phyloP scores from a whole-genome alignment of 1,139 yeast species.

The Petasospora rhodanensis region DNA sequence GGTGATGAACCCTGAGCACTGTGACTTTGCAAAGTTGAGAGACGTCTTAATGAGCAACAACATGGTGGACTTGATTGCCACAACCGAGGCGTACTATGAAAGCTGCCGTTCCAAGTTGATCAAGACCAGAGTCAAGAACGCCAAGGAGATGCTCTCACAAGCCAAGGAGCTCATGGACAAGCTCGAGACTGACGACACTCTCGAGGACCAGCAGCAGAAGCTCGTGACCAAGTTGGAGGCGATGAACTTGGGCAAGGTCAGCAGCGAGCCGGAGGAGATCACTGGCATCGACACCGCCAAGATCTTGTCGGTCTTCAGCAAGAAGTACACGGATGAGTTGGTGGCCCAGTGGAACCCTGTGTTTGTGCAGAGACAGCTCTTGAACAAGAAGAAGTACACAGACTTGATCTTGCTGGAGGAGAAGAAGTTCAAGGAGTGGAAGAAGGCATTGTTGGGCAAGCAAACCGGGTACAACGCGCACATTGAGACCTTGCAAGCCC shows the following conservation, averaged over 20 bases:
- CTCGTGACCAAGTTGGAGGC: conserved; percentile 1
- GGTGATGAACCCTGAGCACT: conserved; percentile 55
- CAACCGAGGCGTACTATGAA: conserved; percentile 57
- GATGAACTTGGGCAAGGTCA: conserved; percentile 24
- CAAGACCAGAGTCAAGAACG: conserved; percentile 33
- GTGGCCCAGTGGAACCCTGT: conserved; percentile 44
- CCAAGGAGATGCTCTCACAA: conserved; percentile 27
- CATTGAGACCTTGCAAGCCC: conserved; percentile 4
- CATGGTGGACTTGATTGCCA: conserved; percentile 54
- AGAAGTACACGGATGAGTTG: conserved; percentile 35
- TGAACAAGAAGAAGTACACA: conserved; percentile 44
- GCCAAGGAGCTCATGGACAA: neutral
- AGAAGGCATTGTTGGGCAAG: conserved; percentile 47
- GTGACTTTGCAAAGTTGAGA: conserved; percentile 59
- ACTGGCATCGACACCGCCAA: conserved; percentile 32
- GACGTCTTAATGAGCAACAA: conserved; percentile 47
- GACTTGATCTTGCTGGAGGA: conserved; percentile 51
- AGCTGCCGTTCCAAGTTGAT: conserved; percentile 44
- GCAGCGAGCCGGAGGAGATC: conserved; percentile 27
- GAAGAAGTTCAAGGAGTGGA: conserved; percentile 62
- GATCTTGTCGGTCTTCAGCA: conserved; percentile 37
- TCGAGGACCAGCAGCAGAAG: neutral
- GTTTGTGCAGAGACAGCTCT: conserved; percentile 41
- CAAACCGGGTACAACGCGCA: conserved; percentile 56
- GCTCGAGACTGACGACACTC: neutral